Evolutionary conservation across 352 stramenopile species (phyloP), one percentile per base, ranked within the genome.

Genomic region (Pythium angustatum): DNA sequence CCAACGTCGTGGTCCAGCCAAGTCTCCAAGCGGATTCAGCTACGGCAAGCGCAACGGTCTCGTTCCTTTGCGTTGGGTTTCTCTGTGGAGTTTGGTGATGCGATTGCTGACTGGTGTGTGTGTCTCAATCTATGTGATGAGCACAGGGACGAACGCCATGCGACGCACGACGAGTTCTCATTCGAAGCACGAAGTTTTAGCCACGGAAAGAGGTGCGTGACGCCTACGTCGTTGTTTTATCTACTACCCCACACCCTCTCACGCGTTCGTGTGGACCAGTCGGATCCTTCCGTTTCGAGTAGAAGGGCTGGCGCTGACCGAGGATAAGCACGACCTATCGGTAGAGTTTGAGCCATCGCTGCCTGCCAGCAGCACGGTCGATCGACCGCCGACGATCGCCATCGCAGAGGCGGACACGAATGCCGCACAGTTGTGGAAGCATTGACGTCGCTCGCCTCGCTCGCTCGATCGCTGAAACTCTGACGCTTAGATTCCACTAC

Each of bases 1-100:
- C 83, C 80, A 22, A 79, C 79, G 26, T 87, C 77, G 9, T 91
- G 83, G 83, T 81, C 71, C 14, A 79, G 61, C 12, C 81, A 90
- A 66, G 83, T 91, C 12, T 75, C 71, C 19, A 90, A 85, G 61
- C 64, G 81, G n/a, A 85, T 91, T 31, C 51, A 85, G 44, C 62
- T 91, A 28, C 79, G 77, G 2, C 17, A 19, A 28, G n/a, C 30
- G 5, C 48, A 12, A 43, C 14, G 26, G 41, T 49, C 19, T 11
- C n/a, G 26, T 5, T 26, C 41, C 19, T 11, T 49, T 28, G 41
- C 1, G 14, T 28, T 27, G 3, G 5, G n/a, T n/a, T n/a, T n/a
- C n/a, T n/a, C n/a, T n/a, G n/a, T n/a, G n/a, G n/a, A n/a, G n/a
- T n/a, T n/a, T n/a, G n/a, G n/a, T n/a, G n/a, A n/a, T n/a, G n/a